phyloP scores from a whole-genome alignment of 2,329 filamentous ascomycete species.

The Zymoseptoria crescenta region DNA sequence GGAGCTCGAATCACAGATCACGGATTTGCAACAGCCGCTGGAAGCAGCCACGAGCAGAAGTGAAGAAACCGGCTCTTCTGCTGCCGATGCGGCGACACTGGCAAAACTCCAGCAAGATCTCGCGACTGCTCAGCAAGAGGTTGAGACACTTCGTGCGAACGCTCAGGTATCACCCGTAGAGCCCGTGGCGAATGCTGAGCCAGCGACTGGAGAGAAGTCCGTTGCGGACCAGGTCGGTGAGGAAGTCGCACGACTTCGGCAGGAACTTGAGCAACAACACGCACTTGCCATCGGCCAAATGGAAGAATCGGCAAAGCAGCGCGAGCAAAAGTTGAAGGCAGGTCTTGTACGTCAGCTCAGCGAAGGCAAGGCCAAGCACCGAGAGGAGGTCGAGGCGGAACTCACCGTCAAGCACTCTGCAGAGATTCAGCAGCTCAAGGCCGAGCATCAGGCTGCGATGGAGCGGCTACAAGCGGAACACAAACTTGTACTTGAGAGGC shows the following conservation, averaged over 20 bases:
- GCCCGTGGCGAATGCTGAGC: slow-evolving; percentile 14
- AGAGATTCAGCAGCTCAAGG: slow-evolving; percentile 42
- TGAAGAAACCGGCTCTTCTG: neutral
- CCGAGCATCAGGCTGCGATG: slow-evolving; percentile 40
- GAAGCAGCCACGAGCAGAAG: slow-evolving; percentile 20
- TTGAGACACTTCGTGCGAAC: slow-evolving; percentile 37
- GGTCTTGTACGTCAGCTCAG: slow-evolving; percentile 60
- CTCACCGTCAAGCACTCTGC: slow-evolving; percentile 38
- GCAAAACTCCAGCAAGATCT: slow-evolving; percentile 37
- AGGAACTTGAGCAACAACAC: slow-evolving; percentile 32
- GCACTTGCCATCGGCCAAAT: slow-evolving; percentile 35
- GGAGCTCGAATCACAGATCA: slow-evolving; percentile 56
- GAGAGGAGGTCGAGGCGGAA: slow-evolving; percentile 32
- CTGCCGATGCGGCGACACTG: slow-evolving; percentile 21
- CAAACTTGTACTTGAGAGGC: slow-evolving; percentile 30
- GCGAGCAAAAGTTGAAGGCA: slow-evolving; percentile 62
- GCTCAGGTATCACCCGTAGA: slow-evolving; percentile 18
- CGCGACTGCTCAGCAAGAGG: slow-evolving; percentile 37
- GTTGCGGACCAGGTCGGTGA: slow-evolving; percentile 44
- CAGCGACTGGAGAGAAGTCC: slow-evolving; percentile 23
- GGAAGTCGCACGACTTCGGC: slow-evolving; percentile 33
- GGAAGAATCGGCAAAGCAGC: slow-evolving; percentile 44
- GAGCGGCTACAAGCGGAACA: slow-evolving; percentile 32
- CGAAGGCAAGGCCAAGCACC: slow-evolving; percentile 33
- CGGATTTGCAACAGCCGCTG: slow-evolving; percentile 32